These are phyloP conservation scores for Rhizophora apiculata DNA, from an alignment of 345 rosid genomes.

Conservation along the genomic window DNA sequence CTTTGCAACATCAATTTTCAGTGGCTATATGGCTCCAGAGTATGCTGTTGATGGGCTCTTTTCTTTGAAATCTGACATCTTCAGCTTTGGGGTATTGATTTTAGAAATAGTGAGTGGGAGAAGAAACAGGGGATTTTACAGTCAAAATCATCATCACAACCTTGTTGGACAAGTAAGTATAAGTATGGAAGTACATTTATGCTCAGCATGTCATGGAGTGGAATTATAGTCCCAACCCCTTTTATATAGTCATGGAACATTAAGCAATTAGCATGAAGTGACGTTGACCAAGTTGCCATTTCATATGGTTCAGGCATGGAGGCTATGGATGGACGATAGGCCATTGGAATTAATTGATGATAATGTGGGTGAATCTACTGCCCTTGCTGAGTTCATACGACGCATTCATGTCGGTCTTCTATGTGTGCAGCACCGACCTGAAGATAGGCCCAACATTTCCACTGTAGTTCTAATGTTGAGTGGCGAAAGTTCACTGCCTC, in stretches of 20 bases:
- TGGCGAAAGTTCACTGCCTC: conserved; percentile 29
- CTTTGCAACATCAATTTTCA: background rate
- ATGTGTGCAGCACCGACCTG: conserved; percentile 41
- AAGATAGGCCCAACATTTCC: conserved; percentile 39
- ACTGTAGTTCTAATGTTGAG: conserved; percentile 39
- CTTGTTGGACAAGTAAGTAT: conserved; percentile 22
- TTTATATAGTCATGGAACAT: too few relatives aligned
- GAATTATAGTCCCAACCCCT: too few relatives aligned
- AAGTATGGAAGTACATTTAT: too few relatives aligned
- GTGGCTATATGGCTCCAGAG: conserved; percentile 26
- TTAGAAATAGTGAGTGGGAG: conserved; percentile 17
- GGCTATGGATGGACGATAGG: conserved; percentile 30
- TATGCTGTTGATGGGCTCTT: conserved; percentile 24
- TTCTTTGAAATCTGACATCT: conserved; percentile 22
- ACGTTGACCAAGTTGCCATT: too few relatives aligned
- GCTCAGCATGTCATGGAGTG: too few relatives aligned
- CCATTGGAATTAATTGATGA: conserved; percentile 26
- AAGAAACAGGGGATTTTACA: conserved; percentile 20
- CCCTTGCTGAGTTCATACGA: conserved; percentile 3
- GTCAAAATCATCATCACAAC: conserved; percentile 13
- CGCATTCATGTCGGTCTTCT: conserved; percentile 34
- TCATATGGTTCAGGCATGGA: conserved; percentile 25
- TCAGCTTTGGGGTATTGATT: conserved; percentile 22
- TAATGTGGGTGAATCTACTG: conserved; percentile 1
- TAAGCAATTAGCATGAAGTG: too few relatives aligned